Evolutionary conservation across 2,329 filamentous ascomycete genomes (phyloP), one percentile per base, ranked within the genome.

Genomic region (Didymellaceae sp.): DNA sequence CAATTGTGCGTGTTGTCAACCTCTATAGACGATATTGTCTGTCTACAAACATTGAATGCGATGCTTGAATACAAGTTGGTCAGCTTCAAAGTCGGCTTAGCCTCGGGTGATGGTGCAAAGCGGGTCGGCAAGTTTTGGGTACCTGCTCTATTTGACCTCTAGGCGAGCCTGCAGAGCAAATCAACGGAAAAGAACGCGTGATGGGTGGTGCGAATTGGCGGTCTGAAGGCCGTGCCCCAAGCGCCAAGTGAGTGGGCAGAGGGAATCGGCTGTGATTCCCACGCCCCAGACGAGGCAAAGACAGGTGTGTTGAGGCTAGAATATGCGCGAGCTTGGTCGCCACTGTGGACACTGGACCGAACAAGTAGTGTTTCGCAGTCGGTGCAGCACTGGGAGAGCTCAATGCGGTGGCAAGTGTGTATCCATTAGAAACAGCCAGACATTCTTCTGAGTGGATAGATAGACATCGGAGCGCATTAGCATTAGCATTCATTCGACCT

Each of bases 161-260:
- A 57, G 57, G 47, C 57, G 53, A 55, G 58, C 26, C 49, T 22
- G 41, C 31, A 45, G 41, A 53, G 41, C 45, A 39, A 50, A 43
- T 35, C 38, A 49, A 26, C 41, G 37, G 28, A 41, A 51, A 53
- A 50, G 47, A 53, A 50, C 55, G 59, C 60, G 52, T 59, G 54
- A 55, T 52, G 25, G 46, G 55, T 55, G 60, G 49, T 49, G 41
- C 60, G 57, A 62, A 65, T 55, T 62, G 59, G 67, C 67, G 67
- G 67, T 69, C 66, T 68, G 47, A 30, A 22, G 38, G 52, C 53
- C 57, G 47, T 56, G 53, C 47, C n/a, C 44, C 38, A 55, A 45
- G 45, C 50, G 62, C 63, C 59, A 64, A 66, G 61, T 18, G 35
- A 43, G 41, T 46, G 55, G 57, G 45, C 54, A 54, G 51, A 54